Conservation (phyloP, 2,329 filamentous ascomycete species). For the Penicillium sp. region DNA sequence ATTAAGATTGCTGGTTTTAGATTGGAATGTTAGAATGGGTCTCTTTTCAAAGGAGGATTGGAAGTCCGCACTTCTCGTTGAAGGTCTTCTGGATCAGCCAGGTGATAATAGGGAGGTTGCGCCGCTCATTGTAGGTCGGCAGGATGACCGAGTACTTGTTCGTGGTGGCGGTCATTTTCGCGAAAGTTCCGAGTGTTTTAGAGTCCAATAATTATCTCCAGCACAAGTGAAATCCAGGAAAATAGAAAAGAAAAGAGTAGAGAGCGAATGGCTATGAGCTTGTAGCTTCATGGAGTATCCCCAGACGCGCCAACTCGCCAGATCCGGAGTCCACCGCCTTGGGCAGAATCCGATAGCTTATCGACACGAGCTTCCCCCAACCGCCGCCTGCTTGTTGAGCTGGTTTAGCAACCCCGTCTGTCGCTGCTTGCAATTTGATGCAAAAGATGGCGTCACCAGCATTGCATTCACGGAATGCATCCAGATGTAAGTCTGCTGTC, state of each 20-base stretch:
- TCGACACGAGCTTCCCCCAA: conserved; percentile 20
- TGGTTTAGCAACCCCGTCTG: conserved; percentile 25
- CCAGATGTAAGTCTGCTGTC: conserved; percentile 35
- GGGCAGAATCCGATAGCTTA: conserved; percentile 33
- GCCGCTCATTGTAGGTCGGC: conserved; percentile 97
- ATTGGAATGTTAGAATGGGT: conserved; percentile 2
- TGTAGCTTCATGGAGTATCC: conserved; percentile 26
- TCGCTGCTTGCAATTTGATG: not conserved
- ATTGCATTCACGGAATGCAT: conserved; percentile 39
- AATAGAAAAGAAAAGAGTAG: conserved; percentile 22
- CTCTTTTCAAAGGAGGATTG: not conserved
- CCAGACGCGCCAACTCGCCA: conserved; percentile 32
- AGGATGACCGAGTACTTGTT: conserved; percentile 97
- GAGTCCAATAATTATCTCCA: conserved; percentile 15
- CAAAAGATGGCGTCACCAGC: conserved; percentile 1
- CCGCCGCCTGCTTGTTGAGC: conserved; percentile 1
- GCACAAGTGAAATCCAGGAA: conserved; percentile 6
- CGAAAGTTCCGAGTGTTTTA: not conserved
- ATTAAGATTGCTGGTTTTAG: conserved; percentile 72
- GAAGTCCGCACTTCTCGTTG: conserved; percentile 69
- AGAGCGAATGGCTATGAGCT: conserved; percentile 29
- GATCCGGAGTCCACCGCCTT: conserved; percentile 33
- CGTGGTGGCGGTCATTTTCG: conserved; percentile 44
- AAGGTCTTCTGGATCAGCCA: conserved; percentile 95
- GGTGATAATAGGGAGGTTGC: conserved; percentile 92